A percentile compares a stretch with the other conserved stretches of the same genome.
Evolutionary conservation across 352 stramenopile species (phyloP).

Genomic region (Phytophthora megakarya): DNA sequence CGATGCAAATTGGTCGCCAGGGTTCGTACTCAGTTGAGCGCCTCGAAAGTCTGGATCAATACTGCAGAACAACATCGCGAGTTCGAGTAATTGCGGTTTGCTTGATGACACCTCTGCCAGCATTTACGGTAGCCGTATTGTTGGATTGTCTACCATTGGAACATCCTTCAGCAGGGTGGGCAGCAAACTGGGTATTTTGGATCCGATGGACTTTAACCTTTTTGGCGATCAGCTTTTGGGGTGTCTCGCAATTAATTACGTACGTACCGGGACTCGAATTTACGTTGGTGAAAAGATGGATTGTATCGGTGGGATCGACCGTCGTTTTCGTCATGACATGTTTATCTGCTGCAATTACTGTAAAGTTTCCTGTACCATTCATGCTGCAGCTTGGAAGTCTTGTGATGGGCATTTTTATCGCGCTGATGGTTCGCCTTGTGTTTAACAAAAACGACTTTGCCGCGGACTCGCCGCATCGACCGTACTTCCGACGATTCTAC

Average conservation of each 20-base stretch:
- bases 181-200: constrained; percentile 13
- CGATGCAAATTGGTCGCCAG: constrained; percentile 2
- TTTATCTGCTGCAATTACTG: neutral
- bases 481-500: neutral
- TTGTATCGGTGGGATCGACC: neutral
- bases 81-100: neutral
- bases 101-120: constrained; percentile 1
- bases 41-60: constrained; percentile 3
- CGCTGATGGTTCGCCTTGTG: neutral
- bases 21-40: constrained; percentile 13
- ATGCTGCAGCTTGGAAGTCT: constrained; percentile 5
- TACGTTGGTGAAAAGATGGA: neutral
- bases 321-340: neutral
- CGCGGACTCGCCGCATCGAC: neutral
- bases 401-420: neutral
- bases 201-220: neutral
- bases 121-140: neutral
- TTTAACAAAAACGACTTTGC: neutral
- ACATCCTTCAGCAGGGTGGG: constrained; percentile 4
- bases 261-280: constrained; percentile 1
- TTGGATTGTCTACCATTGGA: neutral
- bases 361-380: constrained; percentile 5
- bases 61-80: constrained; percentile 6
- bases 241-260: neutral
- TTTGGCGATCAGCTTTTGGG: neutral